Evolutionary conservation across 805 yeast genomes (phyloP), one percentile per base, ranked within the genome.

Genomic region (Yarrowia deformans): DNA sequence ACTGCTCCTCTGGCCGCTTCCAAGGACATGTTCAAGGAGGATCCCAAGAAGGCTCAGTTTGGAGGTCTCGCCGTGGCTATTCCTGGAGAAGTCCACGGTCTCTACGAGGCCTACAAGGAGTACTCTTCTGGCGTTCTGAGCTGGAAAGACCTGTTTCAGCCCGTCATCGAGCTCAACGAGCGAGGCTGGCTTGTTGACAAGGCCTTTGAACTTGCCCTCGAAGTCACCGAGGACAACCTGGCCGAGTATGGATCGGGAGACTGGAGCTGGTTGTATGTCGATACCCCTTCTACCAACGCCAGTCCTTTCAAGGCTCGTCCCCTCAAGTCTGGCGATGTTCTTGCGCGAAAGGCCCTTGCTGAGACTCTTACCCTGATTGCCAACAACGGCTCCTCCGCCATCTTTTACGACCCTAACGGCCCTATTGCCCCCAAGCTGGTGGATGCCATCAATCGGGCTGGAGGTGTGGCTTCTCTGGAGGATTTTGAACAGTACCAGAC

Each of bases 81-180:
- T 19, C 99, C 99, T 0, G 99, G 99, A 12, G 98, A 94, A 77
- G 74, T 94, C 60, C 88, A 87, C 70, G 99, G 98, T 0, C 80
- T 93, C n/a, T 86, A 89, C 73, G 84, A 82, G 52, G 79, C 94
- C 48, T 86, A 79, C 77, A 72, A 78, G 39, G 71, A 77, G 14
- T 94, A 88, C 74, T 93, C 95, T 0, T 87, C 92, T 3, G 96
- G 96, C 0, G 82, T 81, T 4, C 76, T 91, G 9, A 73, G 83
- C 1, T 94, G 98, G 98, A 76, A 76, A 32, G 87, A 91, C 23
- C 81, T 94, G 70, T 78, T 94, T 9, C 81, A 83, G 72, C 98
- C 98, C 0, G 95, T 93, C 1, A 86, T 88, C 0, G 82, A 87
- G 6, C 75, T 90, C 68, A 88, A 88, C 72, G 77, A 85, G 32